Conservation (phyloP, 2,329 filamentous ascomycete species). For the Monosporascus sp. region DNA sequence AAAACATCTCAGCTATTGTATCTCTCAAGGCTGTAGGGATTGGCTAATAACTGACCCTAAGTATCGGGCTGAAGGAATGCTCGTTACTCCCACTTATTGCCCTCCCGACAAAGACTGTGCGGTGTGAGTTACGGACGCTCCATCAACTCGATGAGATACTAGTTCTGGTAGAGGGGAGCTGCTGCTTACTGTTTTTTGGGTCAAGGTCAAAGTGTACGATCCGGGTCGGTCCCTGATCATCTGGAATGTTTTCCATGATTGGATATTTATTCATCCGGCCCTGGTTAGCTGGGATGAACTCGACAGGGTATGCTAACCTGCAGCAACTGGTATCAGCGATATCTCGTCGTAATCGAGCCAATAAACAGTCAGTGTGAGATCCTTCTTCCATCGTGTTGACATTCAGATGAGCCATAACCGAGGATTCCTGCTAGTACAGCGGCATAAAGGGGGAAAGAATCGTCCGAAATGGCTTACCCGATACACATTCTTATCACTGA, state of each 20-base stretch:
- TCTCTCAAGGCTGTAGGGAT: background rate
- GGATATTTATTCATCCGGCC: background rate
- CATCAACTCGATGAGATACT: background rate
- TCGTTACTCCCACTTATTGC: slow-evolving; percentile 1
- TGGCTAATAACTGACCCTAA: slow-evolving; percentile 7
- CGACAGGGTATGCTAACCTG: slow-evolving; percentile 9
- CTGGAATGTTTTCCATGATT: slow-evolving; percentile 7
- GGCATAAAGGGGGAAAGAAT: background rate
- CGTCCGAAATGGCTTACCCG: background rate
- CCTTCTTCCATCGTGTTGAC: background rate
- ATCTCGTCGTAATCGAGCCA: no score
- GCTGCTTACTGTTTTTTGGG: slow-evolving; percentile 10
- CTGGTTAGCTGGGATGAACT: background rate
- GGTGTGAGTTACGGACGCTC: no score
- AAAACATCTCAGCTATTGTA: background rate
- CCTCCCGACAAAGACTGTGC: slow-evolving; percentile 9
- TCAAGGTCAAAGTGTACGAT: slow-evolving; percentile 17
- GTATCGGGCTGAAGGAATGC: slow-evolving; percentile 7
- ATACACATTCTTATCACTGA: slow-evolving; percentile 14
- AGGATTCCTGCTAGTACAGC: background rate
- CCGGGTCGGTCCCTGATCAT: background rate
- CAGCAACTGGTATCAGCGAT: background rate
- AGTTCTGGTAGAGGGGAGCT: background rate
- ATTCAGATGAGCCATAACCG: background rate
- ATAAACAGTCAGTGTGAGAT: background rate